Evolutionary conservation across 2,329 filamentous ascomycete genomes (phyloP).

Genomic region (Chaetomium sp.): DNA sequence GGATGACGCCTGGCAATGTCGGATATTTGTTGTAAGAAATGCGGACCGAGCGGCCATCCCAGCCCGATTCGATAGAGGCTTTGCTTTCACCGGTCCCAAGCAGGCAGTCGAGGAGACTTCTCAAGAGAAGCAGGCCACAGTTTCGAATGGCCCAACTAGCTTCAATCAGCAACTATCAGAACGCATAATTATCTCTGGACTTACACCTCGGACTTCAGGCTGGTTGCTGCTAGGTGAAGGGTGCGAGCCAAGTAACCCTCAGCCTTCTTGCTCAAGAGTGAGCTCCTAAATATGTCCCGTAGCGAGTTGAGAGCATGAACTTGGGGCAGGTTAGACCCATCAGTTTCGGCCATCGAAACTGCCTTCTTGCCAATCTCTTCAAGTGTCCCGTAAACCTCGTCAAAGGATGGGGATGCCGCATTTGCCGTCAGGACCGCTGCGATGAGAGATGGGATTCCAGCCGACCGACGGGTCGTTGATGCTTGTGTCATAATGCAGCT

Average conservation of each 20-base stretch:
- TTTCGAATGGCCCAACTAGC: conserved; percentile 89
- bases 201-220: conserved; percentile 76
- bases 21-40: conserved; percentile 72
- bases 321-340: conserved; percentile 74
- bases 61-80: conserved; percentile 59
- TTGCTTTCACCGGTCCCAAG: conserved; percentile 77
- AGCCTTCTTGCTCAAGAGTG: conserved; percentile 70
- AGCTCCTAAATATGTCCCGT: conserved; percentile 87
- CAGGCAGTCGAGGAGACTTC: conserved; percentile 78
- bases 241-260: conserved; percentile 74
- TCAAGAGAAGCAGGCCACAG: conserved; percentile 84
- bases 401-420: conserved; percentile 60
- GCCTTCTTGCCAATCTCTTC: conserved; percentile 59
- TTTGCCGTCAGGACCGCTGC: conserved; percentile 76
- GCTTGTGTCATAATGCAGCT: conserved; percentile 72
- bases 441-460: conserved; percentile 85
- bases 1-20: conserved; percentile 63
- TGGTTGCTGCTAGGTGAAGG: conserved; percentile 77
- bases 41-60: conserved; percentile 64
- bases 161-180: conserved; percentile 11
- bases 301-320: conserved; percentile 95
- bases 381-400: conserved; percentile 64
- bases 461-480: conserved; percentile 85
- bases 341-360: conserved; percentile 57
- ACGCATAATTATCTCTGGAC: conserved; percentile 33